Base-by-base conservation (phyloP, 1,284 basidiomycete genomes). In the Cutaneotrichosporon curvatum region DNA sequence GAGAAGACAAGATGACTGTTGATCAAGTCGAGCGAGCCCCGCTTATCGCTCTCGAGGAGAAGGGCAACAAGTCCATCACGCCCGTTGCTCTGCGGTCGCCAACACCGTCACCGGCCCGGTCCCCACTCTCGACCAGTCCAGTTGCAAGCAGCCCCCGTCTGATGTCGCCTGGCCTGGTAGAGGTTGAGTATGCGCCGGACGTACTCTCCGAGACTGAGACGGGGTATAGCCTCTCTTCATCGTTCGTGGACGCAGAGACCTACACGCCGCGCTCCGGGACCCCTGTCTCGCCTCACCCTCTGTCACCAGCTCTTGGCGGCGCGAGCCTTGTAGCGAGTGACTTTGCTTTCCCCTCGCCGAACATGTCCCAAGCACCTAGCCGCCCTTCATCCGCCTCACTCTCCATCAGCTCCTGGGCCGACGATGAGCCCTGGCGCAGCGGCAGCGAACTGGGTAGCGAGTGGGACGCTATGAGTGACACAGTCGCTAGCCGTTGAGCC, bases 231-330 rank as follows among this genome's bases (percentile, higher is more conserved):
- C 25, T 28, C 25, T 7, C 45, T 1, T 41, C 45, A 25, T 35
- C 36, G 20, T 54, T 45, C 37, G 38, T 54, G 15, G 52, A 54
- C 37, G 52, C 52, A 1, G 52, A 54, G 46, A 43, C 43, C 7
- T 54, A 54, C 46, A 54, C 52, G 20, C 52, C 52, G 6, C 41
- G 48, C 22, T 43, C 49, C 2, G 23, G 34, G n/a, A 44, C 45
- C 11, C 45, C 44, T 10, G 9, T 19, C 22, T 36, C 3, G 23
- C 21, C 31, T 35, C 33, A 10, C 8, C 25, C 25, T 12, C 12
- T 28, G 12, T 28, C 25, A 28, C 25, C 25, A 12, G 25, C 25
- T 12, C 7, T 28, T 7, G 25, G 7, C 8, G 25, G 12, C 25
- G 7, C 25, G 25, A 28, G 25, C 25, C 9, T 34, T 15, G 15